These are phyloP conservation scores for Trifolium dubium DNA, from an alignment of 306 rosid genomes.

Conservation along the genomic window DNA sequence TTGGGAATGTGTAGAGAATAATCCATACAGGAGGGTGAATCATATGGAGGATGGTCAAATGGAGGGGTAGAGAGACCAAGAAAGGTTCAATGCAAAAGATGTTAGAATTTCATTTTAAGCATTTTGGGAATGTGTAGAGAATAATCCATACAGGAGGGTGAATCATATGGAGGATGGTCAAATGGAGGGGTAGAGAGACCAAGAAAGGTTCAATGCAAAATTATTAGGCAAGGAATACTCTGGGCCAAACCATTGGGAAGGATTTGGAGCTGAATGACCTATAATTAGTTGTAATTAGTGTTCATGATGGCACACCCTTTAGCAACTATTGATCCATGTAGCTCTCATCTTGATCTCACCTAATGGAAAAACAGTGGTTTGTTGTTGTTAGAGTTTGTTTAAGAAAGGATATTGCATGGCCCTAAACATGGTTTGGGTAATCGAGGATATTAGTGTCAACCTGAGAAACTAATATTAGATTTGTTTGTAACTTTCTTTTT, in stretches of 20 bases:
- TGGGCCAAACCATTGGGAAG: not conserved
- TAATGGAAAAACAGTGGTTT: not conserved
- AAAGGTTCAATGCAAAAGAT: not conserved
- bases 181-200: slow-evolving; percentile 11
- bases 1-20: not conserved
- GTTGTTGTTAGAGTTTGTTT: slow-evolving; percentile 29
- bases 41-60: slow-evolving; percentile 1
- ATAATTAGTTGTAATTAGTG: not conserved
- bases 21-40: not conserved
- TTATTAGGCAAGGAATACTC: not conserved
- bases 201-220: not conserved
- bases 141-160: not conserved
- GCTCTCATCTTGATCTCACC: not conserved
- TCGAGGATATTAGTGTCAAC: slow-evolving; percentile 25
- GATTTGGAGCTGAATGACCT: not conserved
- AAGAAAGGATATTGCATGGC: slow-evolving; percentile 3
- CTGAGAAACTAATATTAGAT: slow-evolving; percentile 7
- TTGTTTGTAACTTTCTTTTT: slow-evolving; percentile 6
- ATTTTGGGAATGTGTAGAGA: no score
- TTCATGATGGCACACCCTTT: not conserved
- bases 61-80: slow-evolving; percentile 6
- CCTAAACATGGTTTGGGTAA: slow-evolving; percentile 14
- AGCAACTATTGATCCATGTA: not conserved
- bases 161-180: not conserved
- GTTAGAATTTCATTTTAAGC: no score